A percentile compares a stretch with the other conserved stretches of the same genome.
phyloP scores from a whole-genome alignment of 495 filamentous ascomycete genomes.

The Paragyromitra xinjiangensis region DNA sequence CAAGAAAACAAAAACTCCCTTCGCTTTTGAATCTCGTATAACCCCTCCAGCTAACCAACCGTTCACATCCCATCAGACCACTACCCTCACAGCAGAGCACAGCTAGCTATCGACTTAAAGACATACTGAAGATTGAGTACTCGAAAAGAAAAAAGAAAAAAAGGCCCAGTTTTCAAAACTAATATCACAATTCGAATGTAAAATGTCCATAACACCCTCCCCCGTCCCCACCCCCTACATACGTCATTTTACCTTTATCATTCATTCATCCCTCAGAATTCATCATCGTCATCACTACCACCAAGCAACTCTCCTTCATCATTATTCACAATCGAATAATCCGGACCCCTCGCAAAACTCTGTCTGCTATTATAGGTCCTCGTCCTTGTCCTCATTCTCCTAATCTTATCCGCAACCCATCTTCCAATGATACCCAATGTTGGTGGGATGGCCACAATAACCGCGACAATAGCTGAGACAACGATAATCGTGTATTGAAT shows the following conservation, averaged over 20 bases:
- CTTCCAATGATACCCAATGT: conserved; percentile 65
- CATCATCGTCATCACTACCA: conserved; percentile 89
- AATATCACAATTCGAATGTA: conserved; percentile 42
- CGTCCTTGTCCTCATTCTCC: conserved; percentile 59
- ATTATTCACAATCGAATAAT: conserved; percentile 86
- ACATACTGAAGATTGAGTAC: conserved; percentile 21
- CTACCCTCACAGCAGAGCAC: neutral
- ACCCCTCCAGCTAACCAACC: neutral
- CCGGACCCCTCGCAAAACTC: conserved; percentile 83
- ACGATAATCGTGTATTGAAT: conserved; percentile 81
- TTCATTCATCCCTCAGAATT: conserved; percentile 64
- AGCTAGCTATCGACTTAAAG: conserved; percentile 25
- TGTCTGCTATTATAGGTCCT: conserved; percentile 81
- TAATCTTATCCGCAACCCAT: conserved; percentile 62
- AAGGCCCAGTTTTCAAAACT: conserved; percentile 42
- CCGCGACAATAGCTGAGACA: conserved; percentile 78
- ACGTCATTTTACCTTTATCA: neutral
- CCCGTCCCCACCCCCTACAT: neutral
- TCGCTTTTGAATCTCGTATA: conserved; percentile 4
- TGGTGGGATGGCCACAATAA: conserved; percentile 77
- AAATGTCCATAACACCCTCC: conserved; percentile 5
- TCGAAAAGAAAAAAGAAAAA: conserved; percentile 23
- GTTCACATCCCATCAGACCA: conserved; percentile 5
- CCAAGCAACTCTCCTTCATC: conserved; percentile 91
- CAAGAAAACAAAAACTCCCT: conserved; percentile 32